Conservation (phyloP, 306 rosid species). For the Medicago lupulina region DNA sequence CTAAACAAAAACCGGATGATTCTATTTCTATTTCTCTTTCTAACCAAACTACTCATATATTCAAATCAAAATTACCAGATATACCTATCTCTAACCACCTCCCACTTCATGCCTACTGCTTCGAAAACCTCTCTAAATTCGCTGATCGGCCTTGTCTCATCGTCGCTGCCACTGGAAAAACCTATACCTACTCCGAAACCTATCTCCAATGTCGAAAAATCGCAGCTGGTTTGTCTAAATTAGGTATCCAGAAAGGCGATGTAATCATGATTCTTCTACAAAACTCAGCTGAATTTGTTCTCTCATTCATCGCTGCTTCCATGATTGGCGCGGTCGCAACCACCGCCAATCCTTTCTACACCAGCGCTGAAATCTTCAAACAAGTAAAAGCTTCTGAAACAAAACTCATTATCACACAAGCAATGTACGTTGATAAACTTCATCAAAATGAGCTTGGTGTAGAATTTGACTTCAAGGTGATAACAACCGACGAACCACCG, state of each 20-base stretch:
- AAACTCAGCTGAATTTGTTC: slow-evolving; percentile 69
- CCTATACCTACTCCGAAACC: slow-evolving; percentile 63
- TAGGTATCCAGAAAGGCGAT: slow-evolving; percentile 68
- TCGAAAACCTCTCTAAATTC: slow-evolving; percentile 48
- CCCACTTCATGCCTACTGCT: slow-evolving; percentile 78
- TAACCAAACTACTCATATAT: slow-evolving; percentile 41
- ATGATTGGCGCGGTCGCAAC: slow-evolving; percentile 80
- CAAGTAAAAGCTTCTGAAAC: slow-evolving; percentile 56
- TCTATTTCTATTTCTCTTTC: neutral
- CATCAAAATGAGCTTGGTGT: neutral
- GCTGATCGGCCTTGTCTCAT: slow-evolving; percentile 71
- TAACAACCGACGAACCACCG: slow-evolving; percentile 70
- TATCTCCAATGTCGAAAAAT: slow-evolving; percentile 44
- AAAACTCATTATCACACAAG: slow-evolving; percentile 70
- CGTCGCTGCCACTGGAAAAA: slow-evolving; percentile 63
- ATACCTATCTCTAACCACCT: slow-evolving; percentile 72
- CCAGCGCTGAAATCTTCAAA: slow-evolving; percentile 71
- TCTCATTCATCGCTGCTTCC: slow-evolving; percentile 77
- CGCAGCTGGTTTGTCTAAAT: slow-evolving; percentile 62
- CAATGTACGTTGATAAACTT: slow-evolving; percentile 69
- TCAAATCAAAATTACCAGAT: slow-evolving; percentile 74
- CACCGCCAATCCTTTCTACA: slow-evolving; percentile 83
- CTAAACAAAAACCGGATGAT: neutral
- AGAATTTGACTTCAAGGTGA: slow-evolving; percentile 44
- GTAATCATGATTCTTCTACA: slow-evolving; percentile 82